Base-by-base conservation (phyloP, 2,329 filamentous ascomycete genomes). In the Shiraia sp. region DNA sequence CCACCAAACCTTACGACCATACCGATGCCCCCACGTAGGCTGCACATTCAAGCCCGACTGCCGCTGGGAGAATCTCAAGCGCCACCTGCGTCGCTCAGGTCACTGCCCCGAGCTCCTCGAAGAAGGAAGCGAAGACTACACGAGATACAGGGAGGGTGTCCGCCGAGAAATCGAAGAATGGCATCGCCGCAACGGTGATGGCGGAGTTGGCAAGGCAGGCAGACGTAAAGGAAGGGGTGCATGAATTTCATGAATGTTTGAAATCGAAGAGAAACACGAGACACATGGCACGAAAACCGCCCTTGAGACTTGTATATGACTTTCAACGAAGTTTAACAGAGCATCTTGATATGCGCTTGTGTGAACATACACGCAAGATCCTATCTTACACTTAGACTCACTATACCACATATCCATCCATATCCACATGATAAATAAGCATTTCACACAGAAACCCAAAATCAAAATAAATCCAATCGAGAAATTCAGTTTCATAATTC, bases 21-120 rank as follows among this genome's bases (percentile, higher is more conserved):
- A 68, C 46, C 55, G 58, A 30, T 71, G 68, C 27, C 65, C 59
- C 1, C 65, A 70, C n/a, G 36, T 45, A 12, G 62, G 63, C 29
- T 71, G 68, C 55, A 64, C 61, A 1, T 68, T 66, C 50, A 66
- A 68, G 36, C 63, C 65, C 16, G 66, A 69, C 42, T 68, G 66
- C 30, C 63, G 67, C 19, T 71, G 67, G 67, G 66, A 69, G 34
- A 68, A 69, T 30, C 57, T 70, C 3, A 69, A 70, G 42, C 62
- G 67, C 6, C 68, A 71, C 42, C 57, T 71, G 12, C 59, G 66
- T 26, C 61, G 65, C 33, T 64, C 59, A 2, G 58, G 61, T 0
- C 68, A 70, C 25, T 71, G 67, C 30, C 54, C 66, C 0, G 51
- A 68, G 38, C 50, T 71, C 5, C 50, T 70, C 0, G 47, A 63